Percentiles rank a stretch among this genome's conserved stretches.
Evolutionary conservation across 2,329 filamentous ascomycete species (phyloP).

Genomic region (Stagonosporopsis chrysanthemi): DNA sequence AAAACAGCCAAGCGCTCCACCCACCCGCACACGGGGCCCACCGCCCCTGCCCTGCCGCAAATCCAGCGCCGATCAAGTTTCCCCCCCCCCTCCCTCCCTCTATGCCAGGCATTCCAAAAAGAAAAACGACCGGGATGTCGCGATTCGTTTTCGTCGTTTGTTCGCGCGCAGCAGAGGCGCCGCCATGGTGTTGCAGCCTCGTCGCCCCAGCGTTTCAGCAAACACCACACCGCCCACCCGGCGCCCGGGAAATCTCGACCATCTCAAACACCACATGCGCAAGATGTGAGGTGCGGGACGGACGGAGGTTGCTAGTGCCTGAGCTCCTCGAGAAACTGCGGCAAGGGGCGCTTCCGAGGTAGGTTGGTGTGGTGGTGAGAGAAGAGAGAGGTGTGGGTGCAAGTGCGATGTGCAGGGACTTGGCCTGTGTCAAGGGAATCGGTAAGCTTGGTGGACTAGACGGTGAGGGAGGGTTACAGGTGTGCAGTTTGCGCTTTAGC

Average conservation of each 20-base stretch:
- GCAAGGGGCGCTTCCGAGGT: neutral
- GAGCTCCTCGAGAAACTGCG: neutral
- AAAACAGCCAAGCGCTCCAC: conserved; percentile 27
- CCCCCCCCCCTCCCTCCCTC: neutral
- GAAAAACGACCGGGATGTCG: neutral
- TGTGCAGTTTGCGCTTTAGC: no score
- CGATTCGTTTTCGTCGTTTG: no score
- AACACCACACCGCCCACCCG: conserved; percentile 16
- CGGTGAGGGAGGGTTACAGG: no score
- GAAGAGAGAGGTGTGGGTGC: neutral
- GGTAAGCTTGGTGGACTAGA: no score
- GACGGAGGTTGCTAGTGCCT: neutral
- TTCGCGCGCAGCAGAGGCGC: no score
- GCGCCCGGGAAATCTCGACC: conserved; percentile 1
- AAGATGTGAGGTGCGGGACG: neutral
- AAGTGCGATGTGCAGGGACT: neutral
- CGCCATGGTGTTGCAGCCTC: conserved; percentile 23
- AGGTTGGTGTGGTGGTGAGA: neutral
- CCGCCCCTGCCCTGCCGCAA: neutral
- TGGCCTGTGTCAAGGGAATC: neutral
- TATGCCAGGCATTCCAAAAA: conserved; percentile 9
- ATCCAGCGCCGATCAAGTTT: conserved; percentile 3
- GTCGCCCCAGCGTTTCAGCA: conserved; percentile 37
- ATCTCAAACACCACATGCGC: conserved; percentile 30
- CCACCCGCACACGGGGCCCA: neutral